A percentile compares a stretch with the other conserved stretches of the same genome.
Conservation (phyloP, 352 stramenopile genomes). For the Phytophthora syringae region DNA sequence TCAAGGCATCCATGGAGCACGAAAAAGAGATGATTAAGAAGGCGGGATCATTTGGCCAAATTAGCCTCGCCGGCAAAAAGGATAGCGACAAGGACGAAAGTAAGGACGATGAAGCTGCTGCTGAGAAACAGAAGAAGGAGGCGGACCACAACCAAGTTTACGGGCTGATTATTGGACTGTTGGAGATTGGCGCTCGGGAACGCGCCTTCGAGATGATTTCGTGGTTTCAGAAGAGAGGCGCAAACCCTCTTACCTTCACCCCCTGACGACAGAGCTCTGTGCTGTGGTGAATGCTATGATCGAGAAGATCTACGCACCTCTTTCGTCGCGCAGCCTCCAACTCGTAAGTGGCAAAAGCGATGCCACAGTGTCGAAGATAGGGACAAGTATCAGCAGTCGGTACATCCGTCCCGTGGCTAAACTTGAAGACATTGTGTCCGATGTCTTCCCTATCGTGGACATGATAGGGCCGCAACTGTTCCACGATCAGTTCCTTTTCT, state of each 20-base stretch:
- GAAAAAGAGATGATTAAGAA: conserved; percentile 67
- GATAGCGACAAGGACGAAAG: conserved; percentile 35
- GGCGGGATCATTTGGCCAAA: conserved; percentile 67
- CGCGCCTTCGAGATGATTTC: conserved; percentile 82
- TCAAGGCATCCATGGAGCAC: conserved; percentile 51
- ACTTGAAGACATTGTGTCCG: conserved; percentile 50
- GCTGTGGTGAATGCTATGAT: conserved; percentile 73
- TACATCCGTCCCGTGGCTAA: conserved; percentile 47
- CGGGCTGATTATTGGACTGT: conserved; percentile 78
- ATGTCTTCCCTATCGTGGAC: conserved; percentile 65
- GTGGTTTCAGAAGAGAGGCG: conserved; percentile 73
- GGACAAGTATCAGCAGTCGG: conserved; percentile 21
- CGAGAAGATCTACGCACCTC: conserved; percentile 53
- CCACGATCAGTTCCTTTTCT: conserved; percentile 76
- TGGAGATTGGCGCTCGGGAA: conserved; percentile 73
- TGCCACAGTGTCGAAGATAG: conserved; percentile 8
- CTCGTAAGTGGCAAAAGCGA: conserved; percentile 35
- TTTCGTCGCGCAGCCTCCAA: conserved; percentile 61
- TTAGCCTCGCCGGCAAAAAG: conserved; percentile 73
- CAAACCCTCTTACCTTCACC: conserved; percentile 72
- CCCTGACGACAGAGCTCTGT: conserved; percentile 74
- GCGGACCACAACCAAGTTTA: conserved; percentile 80
- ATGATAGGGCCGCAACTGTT: conserved; percentile 74
- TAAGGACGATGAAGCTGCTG: conserved; percentile 34
- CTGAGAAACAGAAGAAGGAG: conserved; percentile 27